Evolutionary conservation across 345 rosid genomes (phyloP), one percentile per base, ranked within the genome.

Genomic region (Gossypium turneri): DNA sequence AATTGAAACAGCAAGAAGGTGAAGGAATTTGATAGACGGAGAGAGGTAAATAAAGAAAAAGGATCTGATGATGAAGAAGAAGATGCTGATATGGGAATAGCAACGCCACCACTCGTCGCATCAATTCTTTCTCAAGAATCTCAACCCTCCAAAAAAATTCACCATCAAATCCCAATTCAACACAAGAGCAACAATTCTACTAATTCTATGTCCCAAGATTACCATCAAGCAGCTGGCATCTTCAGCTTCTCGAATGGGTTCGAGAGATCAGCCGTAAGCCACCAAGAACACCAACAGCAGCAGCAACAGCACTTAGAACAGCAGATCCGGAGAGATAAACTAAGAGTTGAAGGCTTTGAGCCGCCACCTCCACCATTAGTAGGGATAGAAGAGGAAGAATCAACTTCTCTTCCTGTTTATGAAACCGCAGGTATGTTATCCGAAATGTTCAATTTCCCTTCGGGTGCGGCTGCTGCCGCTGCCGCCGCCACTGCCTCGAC

Each of bases 371-470:
- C 88, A 9, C 77, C 88, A 58, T 80, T 88, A 64, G 86, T 84
- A 7, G 90, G 90, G 47, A 82, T 86, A 16, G 91, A 82, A 59
- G 91, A 85, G 45, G 90, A 90, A 44, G 85, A 83, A 70, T 70
- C 82, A 73, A 82, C 69, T 59, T 79, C 79, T 9, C 81, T 88
- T 73, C 92, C 93, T 34, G 92, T 82, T 24, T 90, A 94, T 38
- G 94, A 90, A 80, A 81, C 88, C 1, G 88, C 90, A 73, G 98
- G 98, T 22, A 95, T 95, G 93, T 79, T 92, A 80, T 95, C 99
- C 2, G 98, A 95, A 78, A 95, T 91, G 98, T 95, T 95, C 85
- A 91, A 85, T 85, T 92, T 90, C 70, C 83, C 93, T 25, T 52
- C 92, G 4, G 85, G 84, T 8, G 83, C 81, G 7, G 84, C 80